Percentiles rank a stretch among this genome's conserved stretches.
Conservation (phyloP, 2,329 filamentous ascomycete species). For the Catunica adiposa region DNA sequence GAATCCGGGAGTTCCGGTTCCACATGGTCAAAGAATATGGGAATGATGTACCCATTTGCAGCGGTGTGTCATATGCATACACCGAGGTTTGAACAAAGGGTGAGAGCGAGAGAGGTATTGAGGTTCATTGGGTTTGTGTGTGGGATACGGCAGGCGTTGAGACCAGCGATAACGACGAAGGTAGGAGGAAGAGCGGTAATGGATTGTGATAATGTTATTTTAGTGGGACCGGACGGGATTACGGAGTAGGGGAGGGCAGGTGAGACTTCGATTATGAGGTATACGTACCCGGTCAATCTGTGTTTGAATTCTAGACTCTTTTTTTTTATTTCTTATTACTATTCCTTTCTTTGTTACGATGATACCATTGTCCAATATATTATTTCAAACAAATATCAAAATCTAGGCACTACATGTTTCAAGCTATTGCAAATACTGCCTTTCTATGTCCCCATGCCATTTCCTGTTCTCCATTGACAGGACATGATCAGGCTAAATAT, state of each 20-base stretch:
- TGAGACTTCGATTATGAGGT: too few species aligned
- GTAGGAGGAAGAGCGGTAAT: conserved; percentile 7
- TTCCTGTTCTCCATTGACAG: too few species aligned
- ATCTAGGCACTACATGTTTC: too few species aligned
- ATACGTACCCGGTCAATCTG: too few species aligned
- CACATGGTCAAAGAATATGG: conserved; percentile 12
- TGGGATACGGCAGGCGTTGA: conserved; percentile 12
- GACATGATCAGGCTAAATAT: too few species aligned
- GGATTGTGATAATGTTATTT: neutral
- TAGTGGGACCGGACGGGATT: conserved; percentile 15
- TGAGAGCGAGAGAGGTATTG: conserved; percentile 10
- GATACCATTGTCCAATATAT: too few species aligned
- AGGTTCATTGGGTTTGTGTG: conserved; percentile 12
- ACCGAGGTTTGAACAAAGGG: conserved; percentile 5
- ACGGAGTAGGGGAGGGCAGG: neutral
- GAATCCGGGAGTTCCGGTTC: neutral
- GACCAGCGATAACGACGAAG: conserved; percentile 6
- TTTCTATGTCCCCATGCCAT: too few species aligned
- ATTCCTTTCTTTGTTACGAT: too few species aligned
- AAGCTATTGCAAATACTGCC: too few species aligned
- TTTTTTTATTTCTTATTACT: too few species aligned
- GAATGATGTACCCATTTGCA: conserved; percentile 14
- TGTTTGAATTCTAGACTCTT: too few species aligned
- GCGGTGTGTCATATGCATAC: conserved; percentile 13
- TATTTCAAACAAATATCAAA: too few species aligned